A percentile compares a stretch with the other conserved stretches of the same genome.
phyloP scores from a whole-genome alignment of 768 basidiomycete genomes.

The Tephrocybe sp. region DNA sequence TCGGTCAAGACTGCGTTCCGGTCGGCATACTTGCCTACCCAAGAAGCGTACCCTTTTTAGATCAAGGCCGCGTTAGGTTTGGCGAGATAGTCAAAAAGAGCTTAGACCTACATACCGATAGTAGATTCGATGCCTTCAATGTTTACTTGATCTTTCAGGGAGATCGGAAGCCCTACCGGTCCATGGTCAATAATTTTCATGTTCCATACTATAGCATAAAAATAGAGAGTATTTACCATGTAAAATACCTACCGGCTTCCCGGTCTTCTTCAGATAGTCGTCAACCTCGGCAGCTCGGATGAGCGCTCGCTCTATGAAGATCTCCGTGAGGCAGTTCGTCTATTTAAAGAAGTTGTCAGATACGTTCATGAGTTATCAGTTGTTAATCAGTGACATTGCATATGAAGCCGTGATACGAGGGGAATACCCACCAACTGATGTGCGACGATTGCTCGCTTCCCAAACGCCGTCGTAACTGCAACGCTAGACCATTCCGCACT shows the following conservation, averaged over 20 bases:
- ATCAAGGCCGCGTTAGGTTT: background rate
- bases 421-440: conserved; percentile 63
- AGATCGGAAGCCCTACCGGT: conserved; percentile 54
- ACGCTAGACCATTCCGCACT: conserved; percentile 59
- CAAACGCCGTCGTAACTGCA: conserved; percentile 71
- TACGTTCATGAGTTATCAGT: too few species aligned
- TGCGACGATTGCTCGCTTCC: conserved; percentile 76
- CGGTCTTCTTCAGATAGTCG: conserved; percentile 56
- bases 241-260: conserved; percentile 66
- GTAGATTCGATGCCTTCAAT: conserved; percentile 70
- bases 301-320: conserved; percentile 75
- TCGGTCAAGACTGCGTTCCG: conserved; percentile 65
- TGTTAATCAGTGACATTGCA: too few species aligned
- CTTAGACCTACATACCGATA: conserved; percentile 44
- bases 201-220: conserved; percentile 1
- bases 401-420: background rate
- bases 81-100: too few species aligned
- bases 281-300: conserved; percentile 67
- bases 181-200: background rate
- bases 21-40: conserved; percentile 61
- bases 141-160: conserved; percentile 72
- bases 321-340: conserved; percentile 83
- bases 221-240: conserved; percentile 46
- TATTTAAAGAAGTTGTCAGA: conserved; percentile 26
- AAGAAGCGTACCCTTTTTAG: conserved; percentile 65